phyloP scores from a whole-genome alignment of 1,139 yeast species.

The Tardiomyces depauwii region DNA sequence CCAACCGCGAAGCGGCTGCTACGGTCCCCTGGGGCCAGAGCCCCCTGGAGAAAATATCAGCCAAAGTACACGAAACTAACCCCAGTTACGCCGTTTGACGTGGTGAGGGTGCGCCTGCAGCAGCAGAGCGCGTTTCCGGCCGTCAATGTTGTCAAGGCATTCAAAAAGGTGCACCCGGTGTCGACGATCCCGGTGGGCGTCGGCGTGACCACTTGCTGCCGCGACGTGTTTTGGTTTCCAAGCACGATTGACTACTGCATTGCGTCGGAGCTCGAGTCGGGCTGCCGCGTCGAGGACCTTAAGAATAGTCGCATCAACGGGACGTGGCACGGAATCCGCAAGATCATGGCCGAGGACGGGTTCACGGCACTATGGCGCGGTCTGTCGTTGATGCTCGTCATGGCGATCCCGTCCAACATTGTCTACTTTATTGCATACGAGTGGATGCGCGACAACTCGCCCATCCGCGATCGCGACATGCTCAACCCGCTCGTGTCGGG shows the following conservation, averaged over 20 bases:
- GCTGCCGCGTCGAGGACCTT: constrained; percentile 26
- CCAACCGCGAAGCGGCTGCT: too few species aligned
- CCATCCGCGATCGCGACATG: constrained; percentile 29
- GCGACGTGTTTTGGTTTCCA: constrained; percentile 31
- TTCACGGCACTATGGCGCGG: constrained; percentile 79
- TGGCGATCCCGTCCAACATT: constrained; percentile 90
- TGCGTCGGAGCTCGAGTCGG: constrained; percentile 23
- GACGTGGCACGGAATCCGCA: constrained; percentile 61
- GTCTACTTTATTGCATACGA: constrained; percentile 95
- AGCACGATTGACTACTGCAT: constrained; percentile 29
- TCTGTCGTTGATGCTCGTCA: constrained; percentile 63
- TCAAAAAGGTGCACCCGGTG: constrained; percentile 11
- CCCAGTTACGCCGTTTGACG: constrained; percentile 83
- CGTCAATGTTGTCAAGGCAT: constrained; percentile 10
- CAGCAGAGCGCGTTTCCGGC: constrained; percentile 48
- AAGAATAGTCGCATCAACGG: constrained; percentile 32
- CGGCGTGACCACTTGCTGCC: constrained; percentile 30
- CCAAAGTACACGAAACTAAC: constrained; percentile 21
- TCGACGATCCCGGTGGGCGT: constrained; percentile 18
- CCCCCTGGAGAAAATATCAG: not conserved
- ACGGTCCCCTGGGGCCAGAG: constrained; percentile 10
- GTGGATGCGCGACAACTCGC: constrained; percentile 64
- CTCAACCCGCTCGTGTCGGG: constrained; percentile 83
- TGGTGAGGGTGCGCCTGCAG: constrained; percentile 79
- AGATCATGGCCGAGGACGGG: constrained; percentile 67